A percentile compares a stretch with the other conserved stretches of the same genome.
Evolutionary conservation across 495 filamentous ascomycete species (phyloP).

Genomic region (Lasiosphaeria ovina): DNA sequence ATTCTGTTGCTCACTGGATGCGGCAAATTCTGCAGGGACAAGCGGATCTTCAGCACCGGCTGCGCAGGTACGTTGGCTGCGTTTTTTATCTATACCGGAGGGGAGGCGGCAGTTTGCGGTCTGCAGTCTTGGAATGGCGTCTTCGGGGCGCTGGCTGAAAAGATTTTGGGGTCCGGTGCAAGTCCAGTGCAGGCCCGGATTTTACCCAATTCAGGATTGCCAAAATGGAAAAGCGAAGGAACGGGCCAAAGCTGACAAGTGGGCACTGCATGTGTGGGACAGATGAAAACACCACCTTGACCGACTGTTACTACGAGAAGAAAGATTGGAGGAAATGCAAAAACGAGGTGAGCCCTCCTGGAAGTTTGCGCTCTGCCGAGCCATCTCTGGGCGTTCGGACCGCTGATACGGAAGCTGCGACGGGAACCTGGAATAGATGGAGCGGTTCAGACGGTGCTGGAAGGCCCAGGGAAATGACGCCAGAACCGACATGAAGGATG

Average conservation of each 20-base stretch:
- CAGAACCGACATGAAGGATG: slow-evolving; percentile 74
- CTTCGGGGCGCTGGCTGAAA: no score
- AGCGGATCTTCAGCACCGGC: slow-evolving; percentile 95
- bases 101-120: no score
- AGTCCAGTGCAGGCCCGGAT: no score
- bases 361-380: background rate
- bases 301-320: slow-evolving; percentile 92
- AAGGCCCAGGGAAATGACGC: slow-evolving; percentile 84
- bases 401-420: slow-evolving; percentile 14
- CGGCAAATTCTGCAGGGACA: slow-evolving; percentile 55
- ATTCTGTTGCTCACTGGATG: slow-evolving; percentile 14
- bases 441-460: slow-evolving; percentile 89
- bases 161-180: no score
- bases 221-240: no score
- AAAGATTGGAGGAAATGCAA: slow-evolving; percentile 94
- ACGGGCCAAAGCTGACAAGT: no score
- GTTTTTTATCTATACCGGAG: background rate
- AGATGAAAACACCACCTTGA: slow-evolving; percentile 90
- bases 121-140: no score
- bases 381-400: background rate
- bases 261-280: background rate
- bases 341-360: slow-evolving; percentile 65
- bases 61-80: slow-evolving; percentile 66
- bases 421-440: slow-evolving; percentile 62
- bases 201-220: no score